Evolutionary conservation across 768 basidiomycete species (phyloP).

Genomic region (Auricularia sp.): DNA sequence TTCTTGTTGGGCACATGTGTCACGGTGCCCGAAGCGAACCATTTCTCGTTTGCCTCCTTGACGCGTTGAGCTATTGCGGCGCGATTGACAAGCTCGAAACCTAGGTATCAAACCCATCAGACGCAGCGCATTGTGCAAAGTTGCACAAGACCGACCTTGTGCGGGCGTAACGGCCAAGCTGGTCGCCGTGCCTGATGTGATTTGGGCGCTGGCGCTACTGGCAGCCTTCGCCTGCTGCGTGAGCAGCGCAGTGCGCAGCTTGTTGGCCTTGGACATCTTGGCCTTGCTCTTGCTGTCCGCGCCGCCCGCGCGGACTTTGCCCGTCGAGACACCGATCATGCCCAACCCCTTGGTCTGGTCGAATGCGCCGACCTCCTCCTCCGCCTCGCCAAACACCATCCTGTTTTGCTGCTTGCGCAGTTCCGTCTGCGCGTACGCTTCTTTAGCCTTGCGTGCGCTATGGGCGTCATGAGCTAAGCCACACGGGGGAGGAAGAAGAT

Average conservation of each 20-base stretch:
- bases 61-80: conserved; percentile 77
- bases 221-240: conserved; percentile 57
- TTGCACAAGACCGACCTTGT: conserved; percentile 52
- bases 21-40: conserved; percentile 86
- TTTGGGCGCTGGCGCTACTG: conserved; percentile 30
- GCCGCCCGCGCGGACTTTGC: conserved; percentile 79
- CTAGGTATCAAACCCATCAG: conserved; percentile 27
- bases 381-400: conserved; percentile 90
- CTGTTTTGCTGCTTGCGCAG: conserved; percentile 94
- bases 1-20: conserved; percentile 10
- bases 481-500: background rate
- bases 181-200: conserved; percentile 74
- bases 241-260: conserved; percentile 77
- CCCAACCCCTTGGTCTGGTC: conserved; percentile 97
- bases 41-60: conserved; percentile 92
- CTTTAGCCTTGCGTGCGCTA: conserved; percentile 96
- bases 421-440: conserved; percentile 95
- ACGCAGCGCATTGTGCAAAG: background rate
- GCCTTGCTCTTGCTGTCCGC: conserved; percentile 89
- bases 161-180: conserved; percentile 92
- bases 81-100: conserved; percentile 91
- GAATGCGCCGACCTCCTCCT: conserved; percentile 92
- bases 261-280: conserved; percentile 92
- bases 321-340: conserved; percentile 84
- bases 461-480: background rate